Evolutionary conservation across 2,329 filamentous ascomycete genomes (phyloP).

Genomic region (Xylaria sp.): DNA sequence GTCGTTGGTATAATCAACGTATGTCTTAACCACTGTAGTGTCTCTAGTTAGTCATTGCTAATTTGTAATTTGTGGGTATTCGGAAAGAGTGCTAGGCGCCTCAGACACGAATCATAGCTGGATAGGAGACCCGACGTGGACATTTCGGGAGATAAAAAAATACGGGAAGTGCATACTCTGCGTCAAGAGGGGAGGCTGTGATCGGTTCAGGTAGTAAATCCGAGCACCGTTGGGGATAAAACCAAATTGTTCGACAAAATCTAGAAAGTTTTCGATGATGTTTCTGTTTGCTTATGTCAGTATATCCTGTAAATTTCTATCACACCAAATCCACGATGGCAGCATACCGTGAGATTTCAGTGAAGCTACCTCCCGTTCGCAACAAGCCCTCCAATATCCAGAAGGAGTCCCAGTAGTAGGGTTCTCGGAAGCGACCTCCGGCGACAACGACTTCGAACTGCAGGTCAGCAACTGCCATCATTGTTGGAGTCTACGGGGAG

Average conservation of each 20-base stretch:
- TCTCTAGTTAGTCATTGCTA: not conserved
- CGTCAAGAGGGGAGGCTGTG: constrained; percentile 68
- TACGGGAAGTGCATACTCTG: constrained; percentile 47
- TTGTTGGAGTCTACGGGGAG: not conserved
- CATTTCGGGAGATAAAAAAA: not conserved
- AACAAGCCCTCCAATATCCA: constrained; percentile 72
- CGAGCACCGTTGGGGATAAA: constrained; percentile 73
- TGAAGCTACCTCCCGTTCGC: constrained; percentile 67
- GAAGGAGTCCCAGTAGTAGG: constrained; percentile 75
- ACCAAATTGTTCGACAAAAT: constrained; percentile 67
- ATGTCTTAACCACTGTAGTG: constrained; percentile 61
- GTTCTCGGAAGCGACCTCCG: constrained; percentile 72
- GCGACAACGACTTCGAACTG: constrained; percentile 61
- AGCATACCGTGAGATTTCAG: constrained; percentile 58
- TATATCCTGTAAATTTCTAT: not conserved
- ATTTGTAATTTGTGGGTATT: not conserved
- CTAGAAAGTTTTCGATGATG: constrained; percentile 73
- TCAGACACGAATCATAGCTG: too few relatives aligned
- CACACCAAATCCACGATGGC: not conserved
- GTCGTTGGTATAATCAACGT: constrained; percentile 69
- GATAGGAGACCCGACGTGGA: too few relatives aligned
- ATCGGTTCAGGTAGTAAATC: constrained; percentile 70
- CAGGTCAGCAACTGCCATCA: constrained; percentile 4
- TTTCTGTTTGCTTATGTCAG: constrained; percentile 47
- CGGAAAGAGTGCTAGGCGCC: not conserved